Evolutionary conservation across 192 early-diverging fungal genomes (phyloP).

Genomic region (Rhizophagus sp.): DNA sequence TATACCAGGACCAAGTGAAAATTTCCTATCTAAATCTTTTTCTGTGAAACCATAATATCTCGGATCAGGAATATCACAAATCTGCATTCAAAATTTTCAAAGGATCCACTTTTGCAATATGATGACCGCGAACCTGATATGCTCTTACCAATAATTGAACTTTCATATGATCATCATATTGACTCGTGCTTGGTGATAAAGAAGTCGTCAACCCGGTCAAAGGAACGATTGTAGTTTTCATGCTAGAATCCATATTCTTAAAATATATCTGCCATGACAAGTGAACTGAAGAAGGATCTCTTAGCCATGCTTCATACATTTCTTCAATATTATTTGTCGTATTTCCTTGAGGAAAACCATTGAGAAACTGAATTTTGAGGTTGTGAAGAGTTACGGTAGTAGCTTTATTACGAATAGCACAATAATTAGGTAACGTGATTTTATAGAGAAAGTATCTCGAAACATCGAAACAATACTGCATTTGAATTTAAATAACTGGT

Average conservation of each 20-base stretch:
- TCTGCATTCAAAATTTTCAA: slow-evolving; percentile 78
- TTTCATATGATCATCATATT: slow-evolving; percentile 91
- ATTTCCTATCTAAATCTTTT: slow-evolving; percentile 87
- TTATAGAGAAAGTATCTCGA: neutral
- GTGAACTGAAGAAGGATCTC: slow-evolving; percentile 88
- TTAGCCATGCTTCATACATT: slow-evolving; percentile 92
- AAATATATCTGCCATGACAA: slow-evolving; percentile 98
- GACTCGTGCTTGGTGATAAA: slow-evolving; percentile 31
- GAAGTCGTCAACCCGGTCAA: slow-evolving; percentile 33
- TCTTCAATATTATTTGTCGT: slow-evolving; percentile 88
- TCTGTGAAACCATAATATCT: slow-evolving; percentile 95
- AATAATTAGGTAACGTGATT: neutral
- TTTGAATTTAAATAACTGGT: neutral
- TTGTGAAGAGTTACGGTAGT: slow-evolving; percentile 1
- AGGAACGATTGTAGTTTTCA: slow-evolving; percentile 65
- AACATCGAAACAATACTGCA: neutral
- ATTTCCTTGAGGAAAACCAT: slow-evolving; percentile 84
- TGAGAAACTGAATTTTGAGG: slow-evolving; percentile 46
- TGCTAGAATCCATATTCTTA: slow-evolving; percentile 68
- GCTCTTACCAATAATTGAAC: slow-evolving; percentile 95
- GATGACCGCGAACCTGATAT: slow-evolving; percentile 97
- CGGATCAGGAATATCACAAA: slow-evolving; percentile 60
- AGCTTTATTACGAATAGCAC: slow-evolving; percentile 19
- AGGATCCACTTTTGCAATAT: slow-evolving; percentile 93
- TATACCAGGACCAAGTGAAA: slow-evolving; percentile 92